Base-by-base conservation (phyloP, 164 flowering plant species). In the Buxus sempervirens region DNA sequence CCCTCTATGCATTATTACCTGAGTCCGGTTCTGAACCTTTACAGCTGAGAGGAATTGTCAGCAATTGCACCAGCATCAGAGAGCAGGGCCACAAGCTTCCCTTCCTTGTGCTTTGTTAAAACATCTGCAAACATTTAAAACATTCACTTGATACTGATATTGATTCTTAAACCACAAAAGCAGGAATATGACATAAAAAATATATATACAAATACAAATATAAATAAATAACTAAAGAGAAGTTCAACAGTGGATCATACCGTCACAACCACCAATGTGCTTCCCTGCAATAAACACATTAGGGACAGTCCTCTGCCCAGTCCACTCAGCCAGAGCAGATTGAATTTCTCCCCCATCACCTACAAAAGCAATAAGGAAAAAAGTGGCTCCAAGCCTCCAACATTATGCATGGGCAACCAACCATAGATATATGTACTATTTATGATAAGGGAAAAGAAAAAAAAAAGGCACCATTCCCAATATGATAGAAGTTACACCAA, bases 201-300 rank as follows among this genome's bases (percentile, higher is more conserved):
- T n/a, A n/a, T n/a, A n/a, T n/a, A n/a, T n/a, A n/a, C n/a, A 7
- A 32, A 32, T 32, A 32, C 3, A 7, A 7, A 32, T 3, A 32
- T 3, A 32, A 32, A 32, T 3, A 32, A 32, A 32, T 3, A 3
- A 32, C 3, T 16, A 3, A 58, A 0, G 23, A 13, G 45, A 22
- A 54, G 25, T 6, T 12, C 19, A 51, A 48, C 32, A 1, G 22
- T 18, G 15, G 28, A 64, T 18, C 78, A 25, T 85, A 90, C 96
- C 14, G 57, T 88, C 93, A 60, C 93, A 86, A 65, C 96, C 96
- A 62, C 96, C 96, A 62, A 90, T 84, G 76, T 88, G 96, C 12
- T 84, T 84, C 26, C 91, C 91, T 2, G 84, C 88, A 21, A 90
- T 84, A 74, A 88, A 90, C 26, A 88, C 96, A 70, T 85, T 90